These are phyloP conservation scores for Medicago lupulina DNA, from an alignment of 306 rosid genomes.

Conservation along the genomic window DNA sequence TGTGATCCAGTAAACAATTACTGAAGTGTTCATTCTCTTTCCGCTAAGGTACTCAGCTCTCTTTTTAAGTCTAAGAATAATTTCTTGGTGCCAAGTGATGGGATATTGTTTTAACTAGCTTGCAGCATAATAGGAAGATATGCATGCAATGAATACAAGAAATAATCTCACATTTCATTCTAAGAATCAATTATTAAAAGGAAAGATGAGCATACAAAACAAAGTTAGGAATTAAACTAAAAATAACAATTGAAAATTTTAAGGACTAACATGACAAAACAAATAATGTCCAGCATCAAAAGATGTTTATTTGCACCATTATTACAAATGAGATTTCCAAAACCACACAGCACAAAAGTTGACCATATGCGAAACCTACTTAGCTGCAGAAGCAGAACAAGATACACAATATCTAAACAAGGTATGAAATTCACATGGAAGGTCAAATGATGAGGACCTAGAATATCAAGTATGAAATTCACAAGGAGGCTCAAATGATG, in stretches of 20 bases:
- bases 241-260: background rate
- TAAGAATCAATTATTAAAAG: background rate
- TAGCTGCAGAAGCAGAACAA: conserved; percentile 11
- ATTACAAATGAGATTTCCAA: conserved; percentile 1
- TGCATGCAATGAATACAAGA: background rate
- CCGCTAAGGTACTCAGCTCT: background rate
- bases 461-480: background rate
- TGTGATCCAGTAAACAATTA: background rate
- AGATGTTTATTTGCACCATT: background rate
- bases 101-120: background rate
- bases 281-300: background rate
- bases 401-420: background rate
- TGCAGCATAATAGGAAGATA: background rate
- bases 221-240: background rate
- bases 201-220: background rate
- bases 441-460: conserved; percentile 9
- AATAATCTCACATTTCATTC: conserved; percentile 20
- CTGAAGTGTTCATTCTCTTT: background rate
- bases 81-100: too few relatives aligned
- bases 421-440: conserved; percentile 2
- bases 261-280: background rate
- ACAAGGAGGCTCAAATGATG: background rate
- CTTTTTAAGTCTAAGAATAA: background rate
- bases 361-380: conserved; percentile 6
- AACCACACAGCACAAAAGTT: conserved; percentile 27